These are phyloP conservation scores for Capsicum baccatum DNA, from an alignment of 257 asterid species.

Conservation along the genomic window DNA sequence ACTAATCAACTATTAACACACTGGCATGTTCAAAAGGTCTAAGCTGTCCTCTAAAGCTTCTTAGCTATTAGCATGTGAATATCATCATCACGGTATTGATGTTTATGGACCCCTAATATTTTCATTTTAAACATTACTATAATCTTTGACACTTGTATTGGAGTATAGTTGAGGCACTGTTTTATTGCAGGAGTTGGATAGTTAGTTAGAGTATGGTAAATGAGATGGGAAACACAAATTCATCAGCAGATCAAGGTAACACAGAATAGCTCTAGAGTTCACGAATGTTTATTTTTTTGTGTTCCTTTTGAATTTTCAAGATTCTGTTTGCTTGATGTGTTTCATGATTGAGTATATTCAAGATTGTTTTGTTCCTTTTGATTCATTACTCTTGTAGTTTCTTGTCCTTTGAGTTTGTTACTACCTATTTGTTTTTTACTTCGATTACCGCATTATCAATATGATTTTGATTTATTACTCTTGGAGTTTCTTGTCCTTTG, in stretches of 20 bases:
- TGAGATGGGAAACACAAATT: slow-evolving; percentile 80
- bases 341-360: background rate
- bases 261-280: background rate
- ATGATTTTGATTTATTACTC: background rate
- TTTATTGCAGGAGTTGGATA: slow-evolving; percentile 42
- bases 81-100: slow-evolving; percentile 43
- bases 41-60: slow-evolving; percentile 20
- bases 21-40: slow-evolving; percentile 49
- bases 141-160: slow-evolving; percentile 29
- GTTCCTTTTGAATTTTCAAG: background rate
- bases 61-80: slow-evolving; percentile 48
- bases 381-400: too few species aligned
- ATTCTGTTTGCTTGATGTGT: slow-evolving; percentile 3
- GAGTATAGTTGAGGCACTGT: slow-evolving; percentile 26
- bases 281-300: background rate
- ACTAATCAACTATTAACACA: slow-evolving; percentile 58
- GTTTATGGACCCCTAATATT: slow-evolving; percentile 31
- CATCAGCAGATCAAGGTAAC: slow-evolving; percentile 68
- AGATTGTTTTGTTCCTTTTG: background rate
- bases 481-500: too few species aligned
- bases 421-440: too few species aligned
- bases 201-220: slow-evolving; percentile 41
- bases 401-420: too few species aligned
- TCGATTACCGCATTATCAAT: too few species aligned
- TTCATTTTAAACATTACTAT: slow-evolving; percentile 21